These are phyloP conservation scores for Cytospora schulzeri DNA, from an alignment of 2,329 filamentous ascomycete species.

Conservation along the genomic window DNA sequence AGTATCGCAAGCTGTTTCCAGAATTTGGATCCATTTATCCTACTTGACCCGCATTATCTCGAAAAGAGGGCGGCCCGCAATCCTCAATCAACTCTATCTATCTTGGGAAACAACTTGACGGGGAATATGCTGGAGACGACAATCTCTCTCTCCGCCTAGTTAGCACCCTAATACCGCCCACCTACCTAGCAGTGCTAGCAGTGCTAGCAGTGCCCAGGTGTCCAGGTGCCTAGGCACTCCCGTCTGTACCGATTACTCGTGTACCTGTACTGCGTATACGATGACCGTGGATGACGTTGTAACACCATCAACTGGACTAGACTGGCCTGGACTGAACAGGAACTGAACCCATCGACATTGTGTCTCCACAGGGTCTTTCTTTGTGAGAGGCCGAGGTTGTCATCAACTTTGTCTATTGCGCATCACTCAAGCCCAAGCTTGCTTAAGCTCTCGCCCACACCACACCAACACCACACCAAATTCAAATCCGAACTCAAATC, in stretches of 20 bases:
- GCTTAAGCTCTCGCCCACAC: background rate
- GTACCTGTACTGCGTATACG: background rate
- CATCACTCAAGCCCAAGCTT: background rate
- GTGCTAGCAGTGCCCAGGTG: no score
- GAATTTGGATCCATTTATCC: background rate
- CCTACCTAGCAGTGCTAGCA: no score
- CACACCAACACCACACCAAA: background rate
- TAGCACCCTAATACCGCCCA: background rate
- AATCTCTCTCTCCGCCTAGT: background rate
- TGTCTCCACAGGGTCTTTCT: background rate
- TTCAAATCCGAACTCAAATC: background rate
- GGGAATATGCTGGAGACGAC: background rate
- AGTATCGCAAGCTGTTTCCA: background rate
- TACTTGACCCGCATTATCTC: background rate
- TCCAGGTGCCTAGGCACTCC: background rate
- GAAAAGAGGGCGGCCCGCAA: background rate
- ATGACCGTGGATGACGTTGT: constrained; percentile 5
- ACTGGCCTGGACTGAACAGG: constrained; percentile 1
- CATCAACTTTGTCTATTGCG: background rate
- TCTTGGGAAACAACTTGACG: background rate
- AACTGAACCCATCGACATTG: background rate
- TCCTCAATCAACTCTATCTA: background rate
- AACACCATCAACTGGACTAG: background rate
- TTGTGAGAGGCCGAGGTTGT: background rate
- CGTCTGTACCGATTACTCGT: background rate